Evolutionary conservation across 768 basidiomycete species (phyloP), one percentile per base, ranked within the genome.

Genomic region (Tubosaeta sp.): DNA sequence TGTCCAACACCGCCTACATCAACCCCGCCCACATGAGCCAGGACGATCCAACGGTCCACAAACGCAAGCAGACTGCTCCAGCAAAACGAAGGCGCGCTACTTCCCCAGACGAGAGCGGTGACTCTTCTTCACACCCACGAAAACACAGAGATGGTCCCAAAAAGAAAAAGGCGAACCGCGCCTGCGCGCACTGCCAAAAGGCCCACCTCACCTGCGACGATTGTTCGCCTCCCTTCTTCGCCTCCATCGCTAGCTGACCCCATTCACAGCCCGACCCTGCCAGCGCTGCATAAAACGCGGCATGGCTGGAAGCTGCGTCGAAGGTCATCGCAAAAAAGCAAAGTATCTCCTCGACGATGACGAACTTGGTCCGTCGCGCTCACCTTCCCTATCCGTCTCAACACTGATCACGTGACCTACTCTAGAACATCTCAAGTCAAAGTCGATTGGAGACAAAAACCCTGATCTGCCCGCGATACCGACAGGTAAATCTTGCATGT

Each of bases 201-300:
- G 93, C 94, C 3, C 95, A 98, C 70, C 75, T 98, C 58, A 98
- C 95, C n/a, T 98, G 95, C 68, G 94, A 98, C 68, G 95, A 97
- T 64, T 84, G 95, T 96, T 64, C 67, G 90, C 81, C 32, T 10
- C 59, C 51, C 50, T 48, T 14, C 46, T 12, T 19, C 49, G 43
- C 22, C 8, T 34, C 36, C 41, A 14, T n/a, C 43, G 4, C 34
- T 21, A 8, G 6, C 56, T 59, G 61, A 66, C 52, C 46, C 35
- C 27, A 6, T 48, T 45, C 61, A 21, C 64, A 98, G 95, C 91
- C 43, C 88, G 96, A 48, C 96, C 96, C 24, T 99, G 96, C 72
- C 90, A 91, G 57, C 83, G 96, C 36, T 99, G 96, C 64, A 77
- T 93, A 46, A 97, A 95, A 73, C 92, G 94, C 51, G 93, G 93